A percentile compares a stretch with the other conserved stretches of the same genome.
Evolutionary conservation across 1,284 basidiomycete species (phyloP).

Genomic region (Melanopsichium pennsylvanicum): DNA sequence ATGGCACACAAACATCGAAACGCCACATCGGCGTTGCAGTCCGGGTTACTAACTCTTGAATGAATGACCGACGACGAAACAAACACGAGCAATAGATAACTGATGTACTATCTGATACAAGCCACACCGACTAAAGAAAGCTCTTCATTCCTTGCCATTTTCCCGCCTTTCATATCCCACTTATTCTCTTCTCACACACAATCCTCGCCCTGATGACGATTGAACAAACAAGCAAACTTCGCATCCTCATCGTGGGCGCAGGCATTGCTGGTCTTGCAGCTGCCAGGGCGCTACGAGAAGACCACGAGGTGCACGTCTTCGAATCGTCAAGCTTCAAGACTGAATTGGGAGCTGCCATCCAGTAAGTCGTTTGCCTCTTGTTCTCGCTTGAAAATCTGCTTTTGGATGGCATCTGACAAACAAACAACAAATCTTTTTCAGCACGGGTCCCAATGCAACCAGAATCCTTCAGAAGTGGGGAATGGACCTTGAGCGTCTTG

Average conservation of each 20-base stretch:
- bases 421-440: neutral
- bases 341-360: constrained; percentile 9
- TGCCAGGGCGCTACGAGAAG: neutral
- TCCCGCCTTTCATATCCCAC: no score
- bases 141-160: no score
- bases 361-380: constrained; percentile 1
- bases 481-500: constrained; percentile 11
- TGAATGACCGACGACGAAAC: no score
- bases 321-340: constrained; percentile 12
- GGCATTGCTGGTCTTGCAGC: constrained; percentile 16
- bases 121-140: no score
- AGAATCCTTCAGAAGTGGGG: constrained; percentile 19
- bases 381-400: neutral
- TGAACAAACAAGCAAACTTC: constrained; percentile 2
- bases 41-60: no score
- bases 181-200: no score
- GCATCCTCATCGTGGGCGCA: constrained; percentile 11
- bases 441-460: constrained; percentile 18
- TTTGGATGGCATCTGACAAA: no score
- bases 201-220: neutral
- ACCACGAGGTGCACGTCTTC: constrained; percentile 10
- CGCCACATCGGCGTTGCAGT: no score
- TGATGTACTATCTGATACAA: no score
- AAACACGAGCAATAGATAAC: no score
- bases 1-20: no score